phyloP scores from a whole-genome alignment of 2,329 filamentous ascomycete genomes.

The Tolypocladium ophioglossoides region DNA sequence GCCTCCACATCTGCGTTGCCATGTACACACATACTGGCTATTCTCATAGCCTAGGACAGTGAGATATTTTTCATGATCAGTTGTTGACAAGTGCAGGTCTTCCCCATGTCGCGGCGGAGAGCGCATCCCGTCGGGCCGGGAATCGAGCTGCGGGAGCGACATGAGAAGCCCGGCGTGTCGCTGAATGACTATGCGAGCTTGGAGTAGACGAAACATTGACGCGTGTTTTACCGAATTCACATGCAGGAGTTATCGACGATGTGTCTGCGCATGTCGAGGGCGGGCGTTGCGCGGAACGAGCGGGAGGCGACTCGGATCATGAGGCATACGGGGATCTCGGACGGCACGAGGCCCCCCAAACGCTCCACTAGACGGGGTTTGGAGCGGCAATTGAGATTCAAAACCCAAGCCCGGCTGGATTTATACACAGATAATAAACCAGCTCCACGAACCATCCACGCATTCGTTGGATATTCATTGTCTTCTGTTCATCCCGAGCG shows the following conservation, averaged over 20 bases:
- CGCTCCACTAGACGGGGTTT: neutral
- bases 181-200: constrained; percentile 57
- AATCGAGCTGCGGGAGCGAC: constrained; percentile 65
- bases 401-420: neutral
- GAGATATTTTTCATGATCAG: neutral
- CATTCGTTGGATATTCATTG: too few species aligned
- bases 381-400: neutral
- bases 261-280: neutral
- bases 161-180: constrained; percentile 43
- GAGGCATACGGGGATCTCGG: neutral
- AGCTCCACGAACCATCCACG: neutral
- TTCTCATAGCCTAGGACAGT: neutral
- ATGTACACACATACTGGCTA: neutral
- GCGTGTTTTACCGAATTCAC: neutral
- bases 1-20: neutral
- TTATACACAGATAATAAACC: neutral
- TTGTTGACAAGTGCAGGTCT: constrained; percentile 31
- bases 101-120: constrained; percentile 48
- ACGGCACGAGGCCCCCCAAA: neutral
- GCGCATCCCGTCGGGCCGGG: constrained; percentile 66
- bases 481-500: neutral
- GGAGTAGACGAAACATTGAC: constrained; percentile 34
- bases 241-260: neutral
- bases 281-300: neutral
- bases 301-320: neutral